A percentile compares a stretch with the other conserved stretches of the same genome.
These are phyloP conservation scores for Blechomonas ayalai DNA, from an alignment of 208 protist genomes.

Conservation along the genomic window DNA sequence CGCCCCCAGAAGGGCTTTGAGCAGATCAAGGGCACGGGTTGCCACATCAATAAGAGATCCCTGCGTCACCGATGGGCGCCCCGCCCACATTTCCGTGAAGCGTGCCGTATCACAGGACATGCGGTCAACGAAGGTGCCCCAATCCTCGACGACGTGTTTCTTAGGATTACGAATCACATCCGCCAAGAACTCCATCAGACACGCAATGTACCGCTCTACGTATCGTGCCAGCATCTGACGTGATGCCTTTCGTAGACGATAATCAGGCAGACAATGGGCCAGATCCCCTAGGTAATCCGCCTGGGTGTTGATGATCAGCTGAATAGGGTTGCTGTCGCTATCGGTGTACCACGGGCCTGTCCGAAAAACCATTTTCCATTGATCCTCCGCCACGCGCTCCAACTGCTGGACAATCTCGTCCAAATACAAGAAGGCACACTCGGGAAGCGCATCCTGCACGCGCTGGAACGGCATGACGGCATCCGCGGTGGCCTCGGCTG, in stretches of 20 bases:
- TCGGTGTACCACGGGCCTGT: constrained; percentile 60
- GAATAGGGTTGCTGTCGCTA: constrained; percentile 48
- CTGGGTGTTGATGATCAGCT: constrained; percentile 76
- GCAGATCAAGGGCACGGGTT: constrained; percentile 40
- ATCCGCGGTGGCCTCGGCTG: constrained; percentile 8
- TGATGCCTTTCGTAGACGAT: constrained; percentile 42
- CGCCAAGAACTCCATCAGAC: constrained; percentile 67
- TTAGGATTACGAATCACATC: constrained; percentile 78
- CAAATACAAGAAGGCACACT: constrained; percentile 65
- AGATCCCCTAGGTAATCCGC: constrained; percentile 84
- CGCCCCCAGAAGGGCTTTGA: constrained; percentile 50
- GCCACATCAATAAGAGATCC: constrained; percentile 50
- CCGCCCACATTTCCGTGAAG: constrained; percentile 46
- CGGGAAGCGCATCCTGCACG: constrained; percentile 58
- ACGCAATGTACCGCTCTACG: constrained; percentile 66
- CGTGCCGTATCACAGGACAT: constrained; percentile 54
- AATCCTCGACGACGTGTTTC: constrained; percentile 54
- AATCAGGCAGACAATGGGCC: constrained; percentile 52
- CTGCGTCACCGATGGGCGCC: constrained; percentile 17
- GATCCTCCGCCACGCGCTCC: constrained; percentile 57
- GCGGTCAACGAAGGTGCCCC: constrained; percentile 64
- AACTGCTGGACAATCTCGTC: constrained; percentile 82
- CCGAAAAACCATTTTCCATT: constrained; percentile 73
- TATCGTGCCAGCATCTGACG: constrained; percentile 68
- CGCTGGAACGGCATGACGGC: constrained; percentile 57